These are phyloP conservation scores for Boletus patriciae DNA, from an alignment of 768 basidiomycete species.

Conservation along the genomic window DNA sequence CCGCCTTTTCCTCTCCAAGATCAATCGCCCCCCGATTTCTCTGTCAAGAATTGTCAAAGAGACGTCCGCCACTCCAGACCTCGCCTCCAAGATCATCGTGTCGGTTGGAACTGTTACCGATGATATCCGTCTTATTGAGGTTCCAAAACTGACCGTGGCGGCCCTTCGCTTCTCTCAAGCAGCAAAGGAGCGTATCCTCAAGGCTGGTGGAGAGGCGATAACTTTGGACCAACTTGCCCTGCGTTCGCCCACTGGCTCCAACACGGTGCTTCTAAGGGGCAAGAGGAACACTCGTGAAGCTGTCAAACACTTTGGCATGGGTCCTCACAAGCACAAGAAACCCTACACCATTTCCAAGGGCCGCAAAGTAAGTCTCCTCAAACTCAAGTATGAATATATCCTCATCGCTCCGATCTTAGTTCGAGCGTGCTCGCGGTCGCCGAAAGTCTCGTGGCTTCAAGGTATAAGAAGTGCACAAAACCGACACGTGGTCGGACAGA, in stretches of 20 bases:
- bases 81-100: constrained; percentile 82
- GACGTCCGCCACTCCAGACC: constrained; percentile 63
- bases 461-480: constrained; percentile 59
- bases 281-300: constrained; percentile 93
- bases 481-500: constrained; percentile 31
- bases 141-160: constrained; percentile 91
- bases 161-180: constrained; percentile 93
- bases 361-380: constrained; percentile 64
- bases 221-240: constrained; percentile 97
- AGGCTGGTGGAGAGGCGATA: constrained; percentile 91
- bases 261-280: constrained; percentile 92
- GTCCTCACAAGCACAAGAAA: constrained; percentile 98
- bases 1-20: constrained; percentile 95
- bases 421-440: constrained; percentile 98
- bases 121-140: constrained; percentile 79
- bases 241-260: constrained; percentile 90
- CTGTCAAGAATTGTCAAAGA: constrained; percentile 90
- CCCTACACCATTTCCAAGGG: constrained; percentile 95
- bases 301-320: constrained; percentile 98
- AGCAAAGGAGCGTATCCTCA: constrained; percentile 92
- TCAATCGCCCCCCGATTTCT: constrained; percentile 95
- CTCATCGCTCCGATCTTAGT: constrained; percentile 42
- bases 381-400: background rate
- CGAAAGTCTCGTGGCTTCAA: constrained; percentile 98
- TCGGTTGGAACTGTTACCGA: constrained; percentile 92